These are phyloP conservation scores for Acrocalymma vagum DNA, from an alignment of 2,329 filamentous ascomycete genomes.

Conservation along the genomic window DNA sequence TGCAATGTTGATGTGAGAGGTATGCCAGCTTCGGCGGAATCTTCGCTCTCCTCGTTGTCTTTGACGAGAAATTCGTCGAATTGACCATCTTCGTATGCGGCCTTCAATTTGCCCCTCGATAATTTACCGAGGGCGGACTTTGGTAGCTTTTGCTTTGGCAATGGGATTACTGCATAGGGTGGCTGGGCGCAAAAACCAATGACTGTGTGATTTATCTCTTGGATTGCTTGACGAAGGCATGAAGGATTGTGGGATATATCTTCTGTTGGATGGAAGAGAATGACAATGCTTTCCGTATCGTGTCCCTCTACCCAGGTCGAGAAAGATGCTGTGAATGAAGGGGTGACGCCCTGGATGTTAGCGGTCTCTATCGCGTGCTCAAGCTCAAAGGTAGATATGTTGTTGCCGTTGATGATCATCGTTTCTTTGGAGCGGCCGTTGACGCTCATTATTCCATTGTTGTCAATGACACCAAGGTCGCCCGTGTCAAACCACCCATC, in stretches of 20 bases:
- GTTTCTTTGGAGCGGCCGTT: slow-evolving; percentile 33
- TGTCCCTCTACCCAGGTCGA: slow-evolving; percentile 8
- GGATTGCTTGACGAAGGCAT: slow-evolving; percentile 7
- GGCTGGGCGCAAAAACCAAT: slow-evolving; percentile 11
- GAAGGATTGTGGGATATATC: slow-evolving; percentile 2
- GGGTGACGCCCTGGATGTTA: slow-evolving; percentile 16
- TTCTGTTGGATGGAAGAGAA: slow-evolving; percentile 8
- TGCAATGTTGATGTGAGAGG: slow-evolving; percentile 8
- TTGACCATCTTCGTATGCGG: slow-evolving; percentile 3
- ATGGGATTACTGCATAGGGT: slow-evolving; percentile 3
- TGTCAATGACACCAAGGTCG: slow-evolving; percentile 32
- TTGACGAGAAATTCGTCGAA: slow-evolving; percentile 4
- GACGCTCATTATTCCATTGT: slow-evolving; percentile 24
- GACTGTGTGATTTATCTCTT: slow-evolving; percentile 6
- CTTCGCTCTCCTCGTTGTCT: too few relatives aligned
- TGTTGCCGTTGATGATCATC: slow-evolving; percentile 39
- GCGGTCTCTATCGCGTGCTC: slow-evolving; percentile 27
- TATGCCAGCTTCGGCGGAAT: neutral
- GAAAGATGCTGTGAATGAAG: slow-evolving; percentile 12
- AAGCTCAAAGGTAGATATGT: slow-evolving; percentile 27
- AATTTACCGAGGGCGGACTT: slow-evolving; percentile 15
- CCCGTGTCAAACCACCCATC: slow-evolving; percentile 37
- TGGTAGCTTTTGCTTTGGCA: slow-evolving; percentile 9
- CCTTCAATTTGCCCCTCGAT: slow-evolving; percentile 12
- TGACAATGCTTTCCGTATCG: slow-evolving; percentile 11